A percentile compares a stretch with the other conserved stretches of the same genome.
phyloP scores from a whole-genome alignment of 2,329 filamentous ascomycete genomes.

The Cadophora malorum region DNA sequence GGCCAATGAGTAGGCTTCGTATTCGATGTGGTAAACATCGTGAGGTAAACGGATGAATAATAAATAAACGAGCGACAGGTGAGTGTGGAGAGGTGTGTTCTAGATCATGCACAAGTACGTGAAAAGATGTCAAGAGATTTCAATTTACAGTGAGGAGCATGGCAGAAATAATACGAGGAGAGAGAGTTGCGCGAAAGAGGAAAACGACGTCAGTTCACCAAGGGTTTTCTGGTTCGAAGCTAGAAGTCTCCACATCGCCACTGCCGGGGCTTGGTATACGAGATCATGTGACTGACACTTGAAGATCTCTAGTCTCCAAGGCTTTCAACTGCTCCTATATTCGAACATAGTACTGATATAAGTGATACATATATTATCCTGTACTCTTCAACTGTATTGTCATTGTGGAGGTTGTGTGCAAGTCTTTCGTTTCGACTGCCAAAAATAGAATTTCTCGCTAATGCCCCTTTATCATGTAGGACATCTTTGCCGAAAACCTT shows the following conservation, averaged over 20 bases:
- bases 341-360: background rate
- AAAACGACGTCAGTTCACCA: constrained; percentile 1
- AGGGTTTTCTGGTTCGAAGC: background rate
- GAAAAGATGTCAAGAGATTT: background rate
- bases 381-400: background rate
- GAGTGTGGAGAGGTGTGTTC: background rate
- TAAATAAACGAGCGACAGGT: background rate
- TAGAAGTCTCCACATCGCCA: constrained; percentile 6
- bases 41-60: background rate
- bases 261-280: background rate
- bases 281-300: background rate
- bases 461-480: background rate
- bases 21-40: background rate
- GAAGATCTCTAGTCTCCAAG: background rate
- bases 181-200: background rate
- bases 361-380: background rate
- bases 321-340: background rate
- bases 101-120: background rate
- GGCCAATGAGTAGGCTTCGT: constrained; percentile 1
- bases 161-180: background rate
- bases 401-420: background rate
- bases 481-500: no score
- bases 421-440: background rate
- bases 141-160: background rate
- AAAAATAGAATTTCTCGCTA: constrained; percentile 9